These are phyloP conservation scores for Dendrobium catenatum DNA, from an alignment of 106 monocot species.

Conservation along the genomic window DNA sequence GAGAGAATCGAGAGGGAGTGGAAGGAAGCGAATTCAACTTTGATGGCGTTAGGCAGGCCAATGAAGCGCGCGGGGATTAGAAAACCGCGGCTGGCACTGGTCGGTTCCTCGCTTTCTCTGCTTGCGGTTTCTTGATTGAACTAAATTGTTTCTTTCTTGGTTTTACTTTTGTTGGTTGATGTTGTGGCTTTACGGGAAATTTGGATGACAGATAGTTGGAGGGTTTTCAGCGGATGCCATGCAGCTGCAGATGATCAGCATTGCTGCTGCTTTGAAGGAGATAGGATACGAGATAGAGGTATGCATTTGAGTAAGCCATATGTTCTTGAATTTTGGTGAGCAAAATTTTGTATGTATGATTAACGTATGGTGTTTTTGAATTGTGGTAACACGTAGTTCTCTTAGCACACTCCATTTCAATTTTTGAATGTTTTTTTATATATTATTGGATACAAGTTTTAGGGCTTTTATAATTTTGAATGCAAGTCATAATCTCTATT, in stretches of 20 bases:
- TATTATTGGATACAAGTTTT: too few relatives aligned
- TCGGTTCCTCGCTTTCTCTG: slow-evolving; percentile 8
- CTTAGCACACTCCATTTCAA: too few relatives aligned
- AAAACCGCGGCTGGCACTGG: slow-evolving; percentile 52
- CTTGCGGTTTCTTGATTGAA: neutral
- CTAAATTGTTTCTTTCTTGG: neutral
- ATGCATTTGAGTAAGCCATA: neutral
- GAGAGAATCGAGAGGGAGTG: slow-evolving; percentile 53
- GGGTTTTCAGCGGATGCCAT: slow-evolving; percentile 36
- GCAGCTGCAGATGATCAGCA: slow-evolving; percentile 57
- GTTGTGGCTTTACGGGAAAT: neutral
- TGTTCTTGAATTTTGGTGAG: neutral
- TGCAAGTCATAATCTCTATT: too few relatives aligned
- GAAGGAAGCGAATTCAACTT: slow-evolving; percentile 24
- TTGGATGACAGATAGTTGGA: slow-evolving; percentile 32
- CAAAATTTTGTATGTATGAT: too few relatives aligned
- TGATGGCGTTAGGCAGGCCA: slow-evolving; percentile 16
- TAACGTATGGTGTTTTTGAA: too few relatives aligned
- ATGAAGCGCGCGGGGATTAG: slow-evolving; percentile 29
- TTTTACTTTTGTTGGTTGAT: neutral
- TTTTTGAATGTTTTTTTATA: too few relatives aligned
- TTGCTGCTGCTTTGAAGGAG: slow-evolving; percentile 50
- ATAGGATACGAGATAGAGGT: slow-evolving; percentile 62
- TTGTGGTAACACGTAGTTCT: too few relatives aligned
- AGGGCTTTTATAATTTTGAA: too few relatives aligned